These are phyloP conservation scores for Aaosphaeria pasadenensis DNA, from an alignment of 2,329 filamentous ascomycete species.

Conservation along the genomic window DNA sequence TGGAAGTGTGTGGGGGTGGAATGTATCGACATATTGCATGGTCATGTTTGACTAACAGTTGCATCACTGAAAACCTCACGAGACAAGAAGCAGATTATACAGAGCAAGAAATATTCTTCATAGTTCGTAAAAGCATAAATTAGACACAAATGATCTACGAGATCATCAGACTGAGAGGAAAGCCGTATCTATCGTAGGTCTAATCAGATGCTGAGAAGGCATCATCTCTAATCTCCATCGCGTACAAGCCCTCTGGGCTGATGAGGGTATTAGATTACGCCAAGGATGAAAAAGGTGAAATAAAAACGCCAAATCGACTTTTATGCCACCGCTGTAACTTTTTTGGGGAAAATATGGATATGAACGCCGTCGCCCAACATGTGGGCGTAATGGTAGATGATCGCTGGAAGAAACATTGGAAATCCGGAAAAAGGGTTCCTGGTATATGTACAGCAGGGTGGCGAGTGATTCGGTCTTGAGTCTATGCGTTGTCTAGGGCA, in stretches of 20 bases:
- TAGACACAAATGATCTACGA: no score
- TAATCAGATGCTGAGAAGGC: not conserved
- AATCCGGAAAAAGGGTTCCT: not conserved
- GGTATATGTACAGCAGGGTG: no score
- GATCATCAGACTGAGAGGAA: not conserved
- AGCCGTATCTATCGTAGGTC: not conserved
- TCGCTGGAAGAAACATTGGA: not conserved
- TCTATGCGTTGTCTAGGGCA: no score
- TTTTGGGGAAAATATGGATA: not conserved
- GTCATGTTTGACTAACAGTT: no score
- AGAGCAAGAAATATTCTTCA: no score
- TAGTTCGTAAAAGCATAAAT: no score
- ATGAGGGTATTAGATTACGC: slow-evolving; percentile 1
- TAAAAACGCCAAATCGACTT: not conserved
- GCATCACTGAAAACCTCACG: no score
- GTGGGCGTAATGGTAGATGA: not conserved
- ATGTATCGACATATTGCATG: no score
- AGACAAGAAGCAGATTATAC: no score
- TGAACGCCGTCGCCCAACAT: not conserved
- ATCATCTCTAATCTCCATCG: not conserved
- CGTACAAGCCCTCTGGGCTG: not conserved
- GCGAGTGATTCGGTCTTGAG: no score
- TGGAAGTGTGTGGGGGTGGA: no score
- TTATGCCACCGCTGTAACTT: not conserved
- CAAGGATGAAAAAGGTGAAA: not conserved